Base-by-base conservation (phyloP, 352 stramenopile species). In the Blastocystis sp. region DNA sequence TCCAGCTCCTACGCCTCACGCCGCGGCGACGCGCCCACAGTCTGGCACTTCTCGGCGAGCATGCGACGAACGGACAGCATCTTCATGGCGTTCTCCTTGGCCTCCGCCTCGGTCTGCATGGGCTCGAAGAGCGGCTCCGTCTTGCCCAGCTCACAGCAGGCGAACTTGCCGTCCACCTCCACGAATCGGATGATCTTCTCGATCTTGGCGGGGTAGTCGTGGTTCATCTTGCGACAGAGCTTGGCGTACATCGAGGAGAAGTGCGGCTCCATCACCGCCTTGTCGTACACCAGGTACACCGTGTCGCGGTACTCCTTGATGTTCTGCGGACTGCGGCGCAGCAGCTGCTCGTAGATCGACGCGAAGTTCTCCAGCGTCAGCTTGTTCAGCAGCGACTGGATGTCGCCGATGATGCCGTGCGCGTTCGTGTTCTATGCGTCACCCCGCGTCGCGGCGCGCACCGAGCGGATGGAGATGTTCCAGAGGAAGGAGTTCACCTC, bases 351-450 rank as follows among this genome's bases (percentile, higher is more conserved):
- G 34, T 92, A 91, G n/a, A 97, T 89, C 10, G 91, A 91, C 40
- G 94, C 92, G 86, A 97, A 97, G 88, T 95, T 96, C 87, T 97
- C 92, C 14, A 93, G 92, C 5, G 94, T 96, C 91, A 97, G 95
- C 90, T 97, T 96, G 91, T 97, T 97, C 92, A 97, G 93, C 81
- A 96, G 94, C 79, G 92, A 93, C 61, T 95, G 93, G 60, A 96
- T 92, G 62, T 94, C 91, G 4, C 92, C 92, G 67, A 95, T 93
- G 92, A 93, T 94, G 28, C 93, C 92, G 89, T 95, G 93, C n/a
- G 90, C 92, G 43, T 92, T 91, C 5, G 92, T 92, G 43, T 93
- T 92, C 45, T 84, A 84, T 19, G 34, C 45, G 61, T 67, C 14
- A 84, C 34, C 19, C 9, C 38, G 14, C 9, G 1, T 11, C n/a